Evolutionary conservation across 2,329 filamentous ascomycete genomes (phyloP), one percentile per base, ranked within the genome.

Genomic region (Penicillium sp.): DNA sequence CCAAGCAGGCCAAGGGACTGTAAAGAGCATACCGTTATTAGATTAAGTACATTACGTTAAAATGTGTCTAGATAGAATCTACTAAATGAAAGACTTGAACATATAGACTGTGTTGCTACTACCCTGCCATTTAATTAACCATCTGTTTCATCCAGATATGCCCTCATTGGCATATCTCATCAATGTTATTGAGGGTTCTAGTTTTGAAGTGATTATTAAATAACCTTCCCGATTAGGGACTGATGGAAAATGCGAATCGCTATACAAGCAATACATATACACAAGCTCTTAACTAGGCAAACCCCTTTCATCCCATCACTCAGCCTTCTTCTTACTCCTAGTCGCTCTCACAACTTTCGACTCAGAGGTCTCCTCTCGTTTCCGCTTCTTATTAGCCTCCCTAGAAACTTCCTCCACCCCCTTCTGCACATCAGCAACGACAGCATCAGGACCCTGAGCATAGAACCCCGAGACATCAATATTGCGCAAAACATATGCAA

Each of bases 1-100:
- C 85, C 53, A 90, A 91, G 50, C 84, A 86, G 68, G 81, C 83
- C 59, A 77, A 78, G 68, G 73, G 75, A 42, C 55, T 75, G 60
- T 74, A 71, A 65, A 48, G 5, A 5, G 18, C 31, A 40, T 40
- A 18, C 26, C 20, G 31, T 12, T 27, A 45, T 45, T 42, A 25
- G 6, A 29, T 18, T 49, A 14, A 49, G n/a, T 27, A 48, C 7
- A 40, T 49, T 8, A 49, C 20, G 31, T 40, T 14, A 49, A 49
- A 49, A 47, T n/a, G 18, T 40, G 31, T 46, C 23, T 8, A 40
- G 7, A 49, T 49, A 49, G 46, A 49, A 40, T 25, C 22, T 35
- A 26, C 22, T 18, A 12, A 49, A 33, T 45, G 44, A 50, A 54
- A 29, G 22, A 54, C 41, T 37, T 54, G 18, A 46, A 37, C 27